Evolutionary conservation across 73 alveolate species (phyloP).

Genomic region (Blepharisma stoltei): DNA sequence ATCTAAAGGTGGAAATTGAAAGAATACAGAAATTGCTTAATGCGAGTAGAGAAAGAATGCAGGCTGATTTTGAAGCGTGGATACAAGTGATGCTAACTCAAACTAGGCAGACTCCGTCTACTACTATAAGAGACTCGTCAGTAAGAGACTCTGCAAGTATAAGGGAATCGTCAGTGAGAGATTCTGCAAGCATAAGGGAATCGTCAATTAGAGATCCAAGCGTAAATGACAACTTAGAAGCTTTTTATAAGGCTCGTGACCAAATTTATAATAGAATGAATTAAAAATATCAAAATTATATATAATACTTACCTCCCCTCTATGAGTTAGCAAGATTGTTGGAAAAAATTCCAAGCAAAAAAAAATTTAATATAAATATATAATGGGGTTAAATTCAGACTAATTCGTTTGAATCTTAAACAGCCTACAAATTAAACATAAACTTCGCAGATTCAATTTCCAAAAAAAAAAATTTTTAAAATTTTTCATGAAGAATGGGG

Average conservation of each 20-base stretch:
- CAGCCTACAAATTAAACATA: too few relatives aligned
- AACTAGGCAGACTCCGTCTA: neutral
- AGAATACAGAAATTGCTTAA: constrained; percentile 59
- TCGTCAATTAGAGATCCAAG: constrained; percentile 40
- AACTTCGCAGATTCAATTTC: too few relatives aligned
- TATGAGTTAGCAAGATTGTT: too few relatives aligned
- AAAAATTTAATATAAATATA: too few relatives aligned
- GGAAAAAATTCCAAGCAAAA: too few relatives aligned
- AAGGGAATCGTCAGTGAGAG: neutral
- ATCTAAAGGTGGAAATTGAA: constrained; percentile 79
- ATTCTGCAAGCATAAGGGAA: neutral
- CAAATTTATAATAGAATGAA: constrained; percentile 46
- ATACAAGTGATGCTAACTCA: constrained; percentile 68
- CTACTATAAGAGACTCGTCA: neutral
- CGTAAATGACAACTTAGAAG: constrained; percentile 61
- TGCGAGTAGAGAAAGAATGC: constrained; percentile 57
- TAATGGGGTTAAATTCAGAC: too few relatives aligned
- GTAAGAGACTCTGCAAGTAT: neutral
- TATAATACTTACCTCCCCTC: too few relatives aligned
- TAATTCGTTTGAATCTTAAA: too few relatives aligned
- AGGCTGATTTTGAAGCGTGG: constrained; percentile 83
- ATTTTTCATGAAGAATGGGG: too few relatives aligned
- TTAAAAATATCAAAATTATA: too few relatives aligned
- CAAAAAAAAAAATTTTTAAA: too few relatives aligned
- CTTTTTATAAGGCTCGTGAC: constrained; percentile 70